phyloP scores from a whole-genome alignment of 805 yeast genomes.

The Wickerhamiella hasegawae region DNA sequence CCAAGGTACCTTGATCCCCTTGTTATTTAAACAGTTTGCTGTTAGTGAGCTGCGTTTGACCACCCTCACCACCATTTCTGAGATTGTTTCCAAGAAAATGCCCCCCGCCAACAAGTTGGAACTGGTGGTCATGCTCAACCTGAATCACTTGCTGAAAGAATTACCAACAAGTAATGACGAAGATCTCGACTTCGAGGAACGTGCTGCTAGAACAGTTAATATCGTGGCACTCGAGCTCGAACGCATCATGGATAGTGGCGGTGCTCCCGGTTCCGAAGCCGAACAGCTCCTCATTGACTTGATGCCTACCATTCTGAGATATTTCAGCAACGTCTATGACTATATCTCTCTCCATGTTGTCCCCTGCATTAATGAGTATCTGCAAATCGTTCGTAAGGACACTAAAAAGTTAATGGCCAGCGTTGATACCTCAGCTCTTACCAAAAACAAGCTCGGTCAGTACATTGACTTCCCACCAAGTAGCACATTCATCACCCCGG shows the following conservation, averaged over 20 bases:
- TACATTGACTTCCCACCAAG: slow-evolving; percentile 16
- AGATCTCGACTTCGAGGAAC: slow-evolving; percentile 58
- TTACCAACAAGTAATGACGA: slow-evolving; percentile 15
- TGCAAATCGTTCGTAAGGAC: slow-evolving; percentile 41
- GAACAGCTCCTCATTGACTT: slow-evolving; percentile 38
- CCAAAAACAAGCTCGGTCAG: slow-evolving; percentile 17
- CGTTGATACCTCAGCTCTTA: slow-evolving; percentile 24
- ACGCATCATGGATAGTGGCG: slow-evolving; percentile 39
- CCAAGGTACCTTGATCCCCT: slow-evolving; percentile 33
- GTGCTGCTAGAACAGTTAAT: slow-evolving; percentile 57
- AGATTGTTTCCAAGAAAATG: slow-evolving; percentile 66
- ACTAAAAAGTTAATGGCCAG: slow-evolving; percentile 29
- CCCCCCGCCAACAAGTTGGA: slow-evolving; percentile 53
- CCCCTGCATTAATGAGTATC: slow-evolving; percentile 60
- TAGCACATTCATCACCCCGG: slow-evolving; percentile 18
- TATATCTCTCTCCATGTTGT: slow-evolving; percentile 75
- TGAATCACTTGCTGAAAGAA: slow-evolving; percentile 38
- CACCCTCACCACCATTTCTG: slow-evolving; percentile 41
- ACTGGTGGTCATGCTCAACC: slow-evolving; percentile 49
- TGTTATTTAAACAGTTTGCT: slow-evolving; percentile 44
- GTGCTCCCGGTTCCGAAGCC: slow-evolving; percentile 17
- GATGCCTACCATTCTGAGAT: slow-evolving; percentile 57
- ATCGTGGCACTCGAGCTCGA: slow-evolving; percentile 63
- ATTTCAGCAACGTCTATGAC: slow-evolving; percentile 70
- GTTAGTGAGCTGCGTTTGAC: slow-evolving; percentile 33